A percentile compares a stretch with the other conserved stretches of the same genome.
Evolutionary conservation across 495 filamentous ascomycete genomes (phyloP).

Genomic region (Penicillium pulvis): DNA sequence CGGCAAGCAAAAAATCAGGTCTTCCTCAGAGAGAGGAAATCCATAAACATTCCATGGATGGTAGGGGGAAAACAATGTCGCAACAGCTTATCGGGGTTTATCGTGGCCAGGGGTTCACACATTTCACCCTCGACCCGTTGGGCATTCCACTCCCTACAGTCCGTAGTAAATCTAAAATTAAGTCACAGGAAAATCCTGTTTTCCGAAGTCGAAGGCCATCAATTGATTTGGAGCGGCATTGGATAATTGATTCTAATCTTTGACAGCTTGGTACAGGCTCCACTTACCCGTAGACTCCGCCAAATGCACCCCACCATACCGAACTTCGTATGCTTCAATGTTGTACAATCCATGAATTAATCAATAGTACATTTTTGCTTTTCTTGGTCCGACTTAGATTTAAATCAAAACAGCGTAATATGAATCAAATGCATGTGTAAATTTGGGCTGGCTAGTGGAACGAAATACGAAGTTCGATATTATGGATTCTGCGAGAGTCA

Average conservation of each 20-base stretch:
- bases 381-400: too few species aligned
- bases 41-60: neutral
- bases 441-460: too few species aligned
- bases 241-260: neutral
- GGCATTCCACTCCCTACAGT: constrained; percentile 25
- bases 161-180: constrained; percentile 9
- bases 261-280: neutral
- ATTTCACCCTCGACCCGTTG: constrained; percentile 12
- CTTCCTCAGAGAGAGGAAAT: neutral
- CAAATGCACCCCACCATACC: too few species aligned
- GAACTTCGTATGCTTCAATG: too few species aligned
- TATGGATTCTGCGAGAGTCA: too few species aligned
- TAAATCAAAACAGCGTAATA: too few species aligned
- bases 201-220: neutral
- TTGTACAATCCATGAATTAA: too few species aligned
- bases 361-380: too few species aligned
- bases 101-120: constrained; percentile 14
- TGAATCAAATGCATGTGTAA: too few species aligned
- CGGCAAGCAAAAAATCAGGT: too few species aligned
- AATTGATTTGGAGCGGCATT: too few species aligned
- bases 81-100: neutral
- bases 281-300: neutral
- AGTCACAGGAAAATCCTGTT: neutral
- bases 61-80: neutral
- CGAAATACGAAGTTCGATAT: too few species aligned